Percentiles rank a stretch among this genome's conserved stretches.
phyloP scores from a whole-genome alignment of 2,329 filamentous ascomycete genomes.

The Penicillium aurantiogriseum region DNA sequence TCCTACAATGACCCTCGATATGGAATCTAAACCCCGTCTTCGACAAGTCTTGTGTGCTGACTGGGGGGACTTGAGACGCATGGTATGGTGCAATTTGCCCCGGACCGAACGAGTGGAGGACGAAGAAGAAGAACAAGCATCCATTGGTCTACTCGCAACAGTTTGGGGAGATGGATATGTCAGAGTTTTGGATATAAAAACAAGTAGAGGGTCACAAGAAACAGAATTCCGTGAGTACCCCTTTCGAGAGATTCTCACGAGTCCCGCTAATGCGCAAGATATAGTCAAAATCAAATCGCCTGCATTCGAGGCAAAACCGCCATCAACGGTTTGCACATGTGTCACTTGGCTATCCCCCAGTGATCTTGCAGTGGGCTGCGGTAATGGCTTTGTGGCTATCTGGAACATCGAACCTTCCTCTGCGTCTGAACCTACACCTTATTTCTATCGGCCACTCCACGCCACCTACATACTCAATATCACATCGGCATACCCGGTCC shows the following conservation, averaged over 20 bases:
- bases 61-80: constrained; percentile 55
- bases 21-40: constrained; percentile 45
- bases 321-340: constrained; percentile 55
- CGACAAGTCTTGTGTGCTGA: constrained; percentile 54
- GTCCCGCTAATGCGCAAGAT: background rate
- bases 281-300: constrained; percentile 47
- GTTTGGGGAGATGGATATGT: constrained; percentile 59
- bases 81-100: constrained; percentile 57
- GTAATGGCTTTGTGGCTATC: constrained; percentile 57
- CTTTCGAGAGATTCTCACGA: background rate
- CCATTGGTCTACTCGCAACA: constrained; percentile 55
- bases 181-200: constrained; percentile 54
- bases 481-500: constrained; percentile 52
- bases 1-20: constrained; percentile 44
- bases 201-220: constrained; percentile 25
- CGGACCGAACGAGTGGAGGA: constrained; percentile 33
- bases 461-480: constrained; percentile 41
- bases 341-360: constrained; percentile 57
- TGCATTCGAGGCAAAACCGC: constrained; percentile 52
- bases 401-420: constrained; percentile 46
- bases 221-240: constrained; percentile 35
- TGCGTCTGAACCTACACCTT: constrained; percentile 28
- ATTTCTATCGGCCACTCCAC: constrained; percentile 39
- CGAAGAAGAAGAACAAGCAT: constrained; percentile 27
- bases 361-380: constrained; percentile 55